Conservation (phyloP, 2,329 filamentous ascomycete genomes). For the Acephala macrosclerotiorum region DNA sequence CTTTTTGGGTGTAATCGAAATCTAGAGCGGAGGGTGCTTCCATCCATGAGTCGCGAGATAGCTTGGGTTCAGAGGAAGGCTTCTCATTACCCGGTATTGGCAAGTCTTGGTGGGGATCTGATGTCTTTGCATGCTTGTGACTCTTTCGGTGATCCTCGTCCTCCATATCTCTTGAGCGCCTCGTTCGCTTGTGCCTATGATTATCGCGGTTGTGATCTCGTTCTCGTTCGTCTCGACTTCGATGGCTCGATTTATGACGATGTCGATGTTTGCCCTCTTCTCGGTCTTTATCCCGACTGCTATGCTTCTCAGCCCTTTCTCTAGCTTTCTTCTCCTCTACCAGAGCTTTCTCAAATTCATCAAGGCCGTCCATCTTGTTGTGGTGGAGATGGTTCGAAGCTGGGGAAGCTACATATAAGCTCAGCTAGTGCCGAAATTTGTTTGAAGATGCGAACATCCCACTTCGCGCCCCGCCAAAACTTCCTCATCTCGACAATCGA, state of each 20-base stretch:
- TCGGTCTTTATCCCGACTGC: constrained; percentile 52
- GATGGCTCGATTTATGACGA: constrained; percentile 43
- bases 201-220: constrained; percentile 46
- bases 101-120: constrained; percentile 58
- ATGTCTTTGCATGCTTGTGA: constrained; percentile 49
- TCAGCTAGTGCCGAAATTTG: constrained; percentile 27
- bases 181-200: constrained; percentile 69
- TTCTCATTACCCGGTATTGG: constrained; percentile 60
- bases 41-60: constrained; percentile 91
- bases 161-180: constrained; percentile 48
- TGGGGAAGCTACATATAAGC: constrained; percentile 24
- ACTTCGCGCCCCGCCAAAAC: constrained; percentile 35
- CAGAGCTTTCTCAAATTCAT: constrained; percentile 81
- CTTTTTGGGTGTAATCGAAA: constrained; percentile 80
- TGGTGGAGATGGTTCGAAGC: constrained; percentile 7
- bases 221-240: constrained; percentile 38
- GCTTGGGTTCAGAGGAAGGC: constrained; percentile 34
- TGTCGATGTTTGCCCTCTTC: constrained; percentile 46
- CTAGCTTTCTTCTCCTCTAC: constrained; percentile 67
- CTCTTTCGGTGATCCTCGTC: constrained; percentile 44
- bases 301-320: constrained; percentile 54
- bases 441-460: constrained; percentile 32
- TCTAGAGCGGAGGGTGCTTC: constrained; percentile 82
- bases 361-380: constrained; percentile 58
- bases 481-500: not conserved